phyloP scores from a whole-genome alignment of 441 rosid genomes.

The Gossypium gossypioides region DNA sequence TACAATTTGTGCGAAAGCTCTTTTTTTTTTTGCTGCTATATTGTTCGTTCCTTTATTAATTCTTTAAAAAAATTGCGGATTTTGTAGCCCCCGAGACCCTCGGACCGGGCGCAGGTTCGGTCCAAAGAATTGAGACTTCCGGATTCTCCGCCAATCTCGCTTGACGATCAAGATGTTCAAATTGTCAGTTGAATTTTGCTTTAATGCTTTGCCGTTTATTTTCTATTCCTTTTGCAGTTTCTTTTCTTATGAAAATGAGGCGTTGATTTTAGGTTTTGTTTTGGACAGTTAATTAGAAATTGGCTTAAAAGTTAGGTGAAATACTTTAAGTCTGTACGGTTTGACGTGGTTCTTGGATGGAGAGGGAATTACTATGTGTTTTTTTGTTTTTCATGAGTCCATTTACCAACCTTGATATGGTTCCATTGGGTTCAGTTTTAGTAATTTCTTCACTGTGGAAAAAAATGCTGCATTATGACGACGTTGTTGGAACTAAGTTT shows the following conservation, averaged over 20 bases:
- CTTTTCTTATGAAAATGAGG: neutral
- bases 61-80: neutral
- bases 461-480: neutral
- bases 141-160: constrained; percentile 62
- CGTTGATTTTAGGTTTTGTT: neutral
- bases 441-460: neutral
- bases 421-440: neutral
- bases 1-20: neutral
- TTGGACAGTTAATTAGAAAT: neutral
- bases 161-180: constrained; percentile 80
- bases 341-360: neutral
- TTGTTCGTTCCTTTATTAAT: neutral
- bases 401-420: neutral
- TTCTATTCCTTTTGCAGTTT: neutral
- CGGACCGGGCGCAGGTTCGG: constrained; percentile 73
- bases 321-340: neutral
- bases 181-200: constrained; percentile 44
- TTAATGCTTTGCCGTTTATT: neutral
- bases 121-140: constrained; percentile 77
- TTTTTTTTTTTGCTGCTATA: neutral
- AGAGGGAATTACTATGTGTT: neutral
- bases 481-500: neutral
- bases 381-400: neutral
- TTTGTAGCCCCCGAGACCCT: constrained; percentile 59
- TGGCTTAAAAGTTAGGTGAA: neutral